Evolutionary conservation across 768 basidiomycete species (phyloP), one percentile per base, ranked within the genome.

Genomic region (Lactifluus volemus): DNA sequence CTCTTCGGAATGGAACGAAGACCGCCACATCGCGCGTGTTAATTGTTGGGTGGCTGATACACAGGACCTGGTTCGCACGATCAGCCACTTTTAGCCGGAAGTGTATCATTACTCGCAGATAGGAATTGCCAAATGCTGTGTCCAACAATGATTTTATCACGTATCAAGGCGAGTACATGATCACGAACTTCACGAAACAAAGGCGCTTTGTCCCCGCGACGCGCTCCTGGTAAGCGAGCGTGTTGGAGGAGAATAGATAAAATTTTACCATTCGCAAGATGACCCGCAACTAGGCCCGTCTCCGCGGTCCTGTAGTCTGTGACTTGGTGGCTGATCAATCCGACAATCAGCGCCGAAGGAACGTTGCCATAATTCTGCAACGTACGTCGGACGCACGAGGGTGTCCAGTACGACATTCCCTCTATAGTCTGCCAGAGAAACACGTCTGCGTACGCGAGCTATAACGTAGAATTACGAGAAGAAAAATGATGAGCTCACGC

Each of bases 1-100:
- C 75, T 62, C 75, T 76, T 15, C 78, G 75, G 49, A 83, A 72
- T 10, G 82, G 80, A 44, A 77, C 71, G 70, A 78, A 84, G 25
- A 81, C 70, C 4, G 80, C 81, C 12, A 80, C 73, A 61, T 84
- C 82, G n/a, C 82, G 76, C 2, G 81, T 83, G 61, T 79, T 66
- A 45, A 81, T 69, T 9, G 80, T 74, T 9, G 80, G 77, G 67
- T 83, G 82, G 25, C 75, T 74, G 42, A 83, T 68, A 14, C 77
- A 79, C 66, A 84, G 67, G 14, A 81, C 76, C 81, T 25, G 19
- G 10, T 12, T 54, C 39, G 8, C 56, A 17, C 17, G 4, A 47
- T 61, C 45, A 56, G 54, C 17, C 14, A 41, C 19, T 32, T 21
- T 29, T 55, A 53, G 32, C 34, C 32, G 53, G 34, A 65, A 60